These are phyloP conservation scores for Calocybe indica DNA, from an alignment of 768 basidiomycete genomes.

Conservation along the genomic window DNA sequence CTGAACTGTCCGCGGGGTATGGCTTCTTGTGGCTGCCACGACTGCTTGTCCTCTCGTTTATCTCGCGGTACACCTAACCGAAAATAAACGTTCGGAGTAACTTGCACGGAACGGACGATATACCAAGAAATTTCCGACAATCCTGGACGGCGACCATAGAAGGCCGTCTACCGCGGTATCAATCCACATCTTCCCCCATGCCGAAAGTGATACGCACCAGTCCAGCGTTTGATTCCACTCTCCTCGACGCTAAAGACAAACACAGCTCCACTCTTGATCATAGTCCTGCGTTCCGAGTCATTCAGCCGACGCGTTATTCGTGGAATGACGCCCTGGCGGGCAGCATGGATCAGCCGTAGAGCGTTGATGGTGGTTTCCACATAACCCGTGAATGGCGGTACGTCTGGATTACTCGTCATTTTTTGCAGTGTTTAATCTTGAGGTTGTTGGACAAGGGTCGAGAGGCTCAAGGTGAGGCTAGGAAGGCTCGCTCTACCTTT, in stretches of 20 bases:
- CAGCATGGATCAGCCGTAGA: constrained; percentile 78
- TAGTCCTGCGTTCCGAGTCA: constrained; percentile 67
- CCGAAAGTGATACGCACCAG: constrained; percentile 33
- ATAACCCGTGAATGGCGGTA: constrained; percentile 70
- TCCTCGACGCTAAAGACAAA: constrained; percentile 89
- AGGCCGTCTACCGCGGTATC: constrained; percentile 39
- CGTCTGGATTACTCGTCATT: constrained; percentile 49
- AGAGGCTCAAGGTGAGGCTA: constrained; percentile 34
- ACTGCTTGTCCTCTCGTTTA: constrained; percentile 61
- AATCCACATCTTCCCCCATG: constrained; percentile 9
- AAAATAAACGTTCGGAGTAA: not conserved
- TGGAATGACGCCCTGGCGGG: constrained; percentile 71
- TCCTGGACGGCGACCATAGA: constrained; percentile 80
- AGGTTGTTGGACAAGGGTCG: constrained; percentile 50
- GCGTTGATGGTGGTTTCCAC: constrained; percentile 81
- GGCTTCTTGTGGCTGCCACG: constrained; percentile 44
- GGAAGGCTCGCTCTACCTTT: constrained; percentile 36
- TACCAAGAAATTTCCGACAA: constrained; percentile 81
- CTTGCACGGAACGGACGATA: constrained; percentile 12
- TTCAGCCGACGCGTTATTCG: constrained; percentile 81
- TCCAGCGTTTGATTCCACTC: constrained; percentile 86
- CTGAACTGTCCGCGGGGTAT: constrained; percentile 44
- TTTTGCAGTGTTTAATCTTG: constrained; percentile 36
- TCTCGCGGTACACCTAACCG: constrained; percentile 73
- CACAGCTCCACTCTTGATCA: constrained; percentile 64